These are phyloP conservation scores for Emmonsia crescens DNA, from an alignment of 2,329 filamentous ascomycete species.

Conservation along the genomic window DNA sequence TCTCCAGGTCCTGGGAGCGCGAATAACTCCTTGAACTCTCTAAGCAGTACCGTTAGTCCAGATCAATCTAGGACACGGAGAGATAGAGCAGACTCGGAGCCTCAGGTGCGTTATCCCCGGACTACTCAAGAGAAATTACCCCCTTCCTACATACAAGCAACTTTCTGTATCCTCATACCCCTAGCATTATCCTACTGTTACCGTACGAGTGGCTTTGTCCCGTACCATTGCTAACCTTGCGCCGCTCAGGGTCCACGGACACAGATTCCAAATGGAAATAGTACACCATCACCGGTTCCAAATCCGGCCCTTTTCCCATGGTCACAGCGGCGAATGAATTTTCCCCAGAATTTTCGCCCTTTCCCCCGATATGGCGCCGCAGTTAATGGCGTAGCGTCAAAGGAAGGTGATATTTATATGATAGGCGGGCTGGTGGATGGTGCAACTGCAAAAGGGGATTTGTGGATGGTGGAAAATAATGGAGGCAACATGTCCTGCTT, in stretches of 20 bases:
- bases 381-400: conserved; percentile 83
- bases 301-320: conserved; percentile 87
- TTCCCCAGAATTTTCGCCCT: conserved; percentile 71
- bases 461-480: conserved; percentile 95
- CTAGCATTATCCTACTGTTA: neutral
- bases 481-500: conserved; percentile 76
- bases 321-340: conserved; percentile 82
- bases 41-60: conserved; percentile 54
- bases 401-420: conserved; percentile 93
- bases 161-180: neutral
- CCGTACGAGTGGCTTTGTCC: neutral
- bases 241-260: conserved; percentile 20
- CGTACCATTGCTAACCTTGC: neutral
- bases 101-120: conserved; percentile 37
- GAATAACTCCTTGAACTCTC: conserved; percentile 55
- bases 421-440: conserved; percentile 96
- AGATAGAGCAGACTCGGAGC: conserved; percentile 45
- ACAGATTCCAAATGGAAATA: conserved; percentile 43
- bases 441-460: conserved; percentile 87
- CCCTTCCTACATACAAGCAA: neutral
- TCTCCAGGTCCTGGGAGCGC: conserved; percentile 59
- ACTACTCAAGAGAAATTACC: neutral
- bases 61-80: conserved; percentile 52
- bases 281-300: conserved; percentile 33
- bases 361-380: conserved; percentile 96